A percentile compares a stretch with the other conserved stretches of the same genome.
phyloP scores from a whole-genome alignment of 2,329 filamentous ascomycete species.

The Sporothrix curviconia region DNA sequence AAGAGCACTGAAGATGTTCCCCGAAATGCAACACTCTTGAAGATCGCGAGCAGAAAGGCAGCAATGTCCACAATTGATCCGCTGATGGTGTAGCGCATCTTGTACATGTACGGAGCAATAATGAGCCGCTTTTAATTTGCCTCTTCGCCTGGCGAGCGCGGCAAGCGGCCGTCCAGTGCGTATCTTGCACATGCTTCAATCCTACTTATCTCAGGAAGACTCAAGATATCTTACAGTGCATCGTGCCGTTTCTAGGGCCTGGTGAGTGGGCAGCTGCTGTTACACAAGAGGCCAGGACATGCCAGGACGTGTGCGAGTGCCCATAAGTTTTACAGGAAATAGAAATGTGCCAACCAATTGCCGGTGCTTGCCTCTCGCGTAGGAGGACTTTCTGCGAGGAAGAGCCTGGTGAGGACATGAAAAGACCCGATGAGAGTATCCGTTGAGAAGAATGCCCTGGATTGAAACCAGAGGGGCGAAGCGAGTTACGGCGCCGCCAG shows the following conservation, averaged over 20 bases:
- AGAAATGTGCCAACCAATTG: conserved; percentile 13
- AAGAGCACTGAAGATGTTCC: neutral
- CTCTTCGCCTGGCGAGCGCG: no score
- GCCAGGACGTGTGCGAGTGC: no score
- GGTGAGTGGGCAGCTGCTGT: neutral
- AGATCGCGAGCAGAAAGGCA: neutral
- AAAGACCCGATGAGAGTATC: conserved; percentile 1
- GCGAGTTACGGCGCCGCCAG: neutral
- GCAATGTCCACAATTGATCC: neutral
- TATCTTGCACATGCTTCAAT: no score
- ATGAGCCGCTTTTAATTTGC: no score
- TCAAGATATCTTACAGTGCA: no score
- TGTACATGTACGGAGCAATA: no score
- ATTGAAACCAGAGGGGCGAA: neutral
- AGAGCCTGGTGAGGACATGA: neutral
- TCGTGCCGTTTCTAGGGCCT: no score
- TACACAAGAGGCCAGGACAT: no score
- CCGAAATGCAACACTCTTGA: neutral
- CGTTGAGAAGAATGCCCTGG: neutral
- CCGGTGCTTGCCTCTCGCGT: conserved; percentile 12
- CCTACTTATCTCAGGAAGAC: no score
- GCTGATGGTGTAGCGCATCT: no score
- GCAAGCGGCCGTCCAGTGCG: no score
- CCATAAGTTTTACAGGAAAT: no score
- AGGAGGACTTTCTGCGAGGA: neutral